Evolutionary conservation across 1,139 yeast species (phyloP).

Genomic region (Hyphopichia fennica): DNA sequence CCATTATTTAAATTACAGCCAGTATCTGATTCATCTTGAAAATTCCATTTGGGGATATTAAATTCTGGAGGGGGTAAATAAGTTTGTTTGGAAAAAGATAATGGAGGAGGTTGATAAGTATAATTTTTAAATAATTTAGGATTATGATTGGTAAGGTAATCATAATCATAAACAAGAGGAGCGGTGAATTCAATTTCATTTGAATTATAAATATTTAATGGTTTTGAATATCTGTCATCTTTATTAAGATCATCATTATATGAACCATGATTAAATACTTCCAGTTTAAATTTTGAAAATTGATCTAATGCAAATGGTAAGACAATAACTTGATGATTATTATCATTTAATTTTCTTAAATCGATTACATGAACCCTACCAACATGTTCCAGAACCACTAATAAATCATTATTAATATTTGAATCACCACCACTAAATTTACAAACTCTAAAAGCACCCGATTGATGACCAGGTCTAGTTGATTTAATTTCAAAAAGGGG

Average conservation of each 20-base stretch:
- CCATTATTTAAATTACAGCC: constrained; percentile 3
- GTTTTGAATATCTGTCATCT: constrained; percentile 4
- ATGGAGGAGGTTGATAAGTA: constrained; percentile 21
- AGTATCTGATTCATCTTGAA: constrained; percentile 1
- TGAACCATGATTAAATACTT: background rate
- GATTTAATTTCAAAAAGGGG: constrained; percentile 52
- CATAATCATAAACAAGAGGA: constrained; percentile 48
- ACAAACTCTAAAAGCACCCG: constrained; percentile 66
- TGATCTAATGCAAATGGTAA: constrained; percentile 48
- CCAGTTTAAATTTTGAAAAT: constrained; percentile 28
- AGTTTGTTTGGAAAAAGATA: constrained; percentile 11
- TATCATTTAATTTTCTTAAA: constrained; percentile 60
- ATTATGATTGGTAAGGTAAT: constrained; percentile 37
- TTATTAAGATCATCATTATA: background rate
- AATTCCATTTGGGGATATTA: constrained; percentile 24
- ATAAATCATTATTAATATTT: constrained; percentile 61
- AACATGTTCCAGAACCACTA: constrained; percentile 79
- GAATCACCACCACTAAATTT: constrained; percentile 52
- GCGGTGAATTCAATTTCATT: constrained; percentile 25
- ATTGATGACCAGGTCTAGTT: constrained; percentile 58
- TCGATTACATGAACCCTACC: constrained; percentile 85
- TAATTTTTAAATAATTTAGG: constrained; percentile 42
- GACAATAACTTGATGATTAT: constrained; percentile 68
- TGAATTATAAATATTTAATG: constrained; percentile 14
- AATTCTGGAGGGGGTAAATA: constrained; percentile 20